A percentile compares a stretch with the other conserved stretches of the same genome.
phyloP scores from a whole-genome alignment of 805 yeast species.

The Debaryomyces castellii region DNA sequence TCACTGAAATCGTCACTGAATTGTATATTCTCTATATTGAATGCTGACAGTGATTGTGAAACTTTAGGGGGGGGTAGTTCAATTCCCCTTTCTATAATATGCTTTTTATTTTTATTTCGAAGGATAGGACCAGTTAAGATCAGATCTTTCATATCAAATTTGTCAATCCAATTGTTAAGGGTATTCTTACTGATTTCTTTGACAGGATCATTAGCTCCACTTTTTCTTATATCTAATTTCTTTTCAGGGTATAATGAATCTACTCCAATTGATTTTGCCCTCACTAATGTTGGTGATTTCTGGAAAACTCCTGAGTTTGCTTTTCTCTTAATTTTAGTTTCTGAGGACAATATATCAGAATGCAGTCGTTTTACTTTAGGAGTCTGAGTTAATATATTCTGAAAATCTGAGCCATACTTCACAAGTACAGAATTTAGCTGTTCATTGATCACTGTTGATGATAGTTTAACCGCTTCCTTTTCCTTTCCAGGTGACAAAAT shows the following conservation, averaged over 20 bases:
- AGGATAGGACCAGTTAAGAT: constrained; percentile 19
- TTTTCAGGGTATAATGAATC: constrained; percentile 1
- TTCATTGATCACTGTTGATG: constrained; percentile 25
- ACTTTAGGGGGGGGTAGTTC: neutral
- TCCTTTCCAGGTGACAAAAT: constrained; percentile 12
- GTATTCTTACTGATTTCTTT: constrained; percentile 3
- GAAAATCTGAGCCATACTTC: constrained; percentile 42
- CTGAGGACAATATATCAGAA: constrained; percentile 26
- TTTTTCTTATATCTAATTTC: neutral
- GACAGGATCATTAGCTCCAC: neutral
- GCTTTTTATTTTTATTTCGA: neutral
- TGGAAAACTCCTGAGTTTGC: constrained; percentile 9
- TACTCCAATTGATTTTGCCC: constrained; percentile 38
- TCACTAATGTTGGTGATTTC: constrained; percentile 32
- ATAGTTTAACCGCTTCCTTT: constrained; percentile 4
- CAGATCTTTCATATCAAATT: constrained; percentile 18
- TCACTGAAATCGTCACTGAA: constrained; percentile 15
- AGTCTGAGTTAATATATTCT: constrained; percentile 27
- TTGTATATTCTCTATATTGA: constrained; percentile 6
- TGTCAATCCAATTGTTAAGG: constrained; percentile 30
- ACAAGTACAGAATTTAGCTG: constrained; percentile 37
- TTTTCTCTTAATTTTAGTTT: constrained; percentile 12
- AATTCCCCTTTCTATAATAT: neutral
- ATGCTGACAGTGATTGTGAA: neutral
- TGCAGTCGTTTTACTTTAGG: constrained; percentile 35